Evolutionary conservation across 495 filamentous ascomycete genomes (phyloP), one percentile per base, ranked within the genome.

Genomic region (Penicillium cataractarum): DNA sequence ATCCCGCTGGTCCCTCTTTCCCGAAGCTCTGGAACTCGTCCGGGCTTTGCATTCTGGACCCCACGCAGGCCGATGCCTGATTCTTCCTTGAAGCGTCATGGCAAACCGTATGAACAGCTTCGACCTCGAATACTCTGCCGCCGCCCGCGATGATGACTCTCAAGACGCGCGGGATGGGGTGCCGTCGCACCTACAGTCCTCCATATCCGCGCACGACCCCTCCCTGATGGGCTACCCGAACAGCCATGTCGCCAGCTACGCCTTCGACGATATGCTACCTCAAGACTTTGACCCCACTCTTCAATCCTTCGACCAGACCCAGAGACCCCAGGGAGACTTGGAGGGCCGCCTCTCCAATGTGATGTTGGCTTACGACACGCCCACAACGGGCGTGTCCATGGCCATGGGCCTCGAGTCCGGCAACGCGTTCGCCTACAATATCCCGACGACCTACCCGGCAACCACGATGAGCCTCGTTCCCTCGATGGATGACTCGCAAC

Each of bases 321-420:
- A 56, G 32, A 50, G 26, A 44, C 37, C 35, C 24, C 61, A 63
- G 22, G 57, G 53, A 9, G 64, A 70, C 10, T 27, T 74, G 26
- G 71, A 71, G 31, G 65, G 63, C 27, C 75, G 65, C 24, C 57
- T 69, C 27, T 62, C 69, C 13, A 71, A 70, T 61, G 62, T 68
- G 4, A 75, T 75, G 60, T 55, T 75, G 49, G 50, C 71, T 8
- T 79, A 77, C 55, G 72, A 78, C 33, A 35, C 67, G 9, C 69
- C 21, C 64, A 52, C 32, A 19, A 58, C 2, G 68, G 52, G 22
- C 29, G 59, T 60, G 24, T 66, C 69, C 6, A 67, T 74, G 62
- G 61, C 69, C 2, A 64, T 76, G 65, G 61, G 50, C 55, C 19
- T 74, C 55, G 70, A 70, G 19, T 29, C 68, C 4, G 49, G 29